A percentile compares a stretch with the other conserved stretches of the same genome.
Evolutionary conservation across 768 basidiomycete species (phyloP).

Genomic region (Tremella mesenterica): DNA sequence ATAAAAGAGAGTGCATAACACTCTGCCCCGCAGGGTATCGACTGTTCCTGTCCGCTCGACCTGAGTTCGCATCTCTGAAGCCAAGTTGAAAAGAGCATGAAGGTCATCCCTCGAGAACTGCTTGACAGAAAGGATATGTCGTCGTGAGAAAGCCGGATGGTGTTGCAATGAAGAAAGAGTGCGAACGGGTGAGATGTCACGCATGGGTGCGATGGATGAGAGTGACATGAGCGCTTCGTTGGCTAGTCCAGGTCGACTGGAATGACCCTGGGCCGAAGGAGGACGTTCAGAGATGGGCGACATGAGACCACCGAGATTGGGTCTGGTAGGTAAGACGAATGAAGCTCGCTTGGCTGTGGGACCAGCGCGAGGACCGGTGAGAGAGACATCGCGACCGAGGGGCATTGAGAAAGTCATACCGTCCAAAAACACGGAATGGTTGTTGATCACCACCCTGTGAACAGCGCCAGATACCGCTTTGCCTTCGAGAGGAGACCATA

Average conservation of each 20-base stretch:
- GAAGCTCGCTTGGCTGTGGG: constrained; percentile 39
- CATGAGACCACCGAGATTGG: constrained; percentile 22
- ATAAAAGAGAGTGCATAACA: constrained; percentile 87
- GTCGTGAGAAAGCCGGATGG: constrained; percentile 82
- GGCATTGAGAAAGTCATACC: constrained; percentile 54
- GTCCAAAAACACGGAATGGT: constrained; percentile 80
- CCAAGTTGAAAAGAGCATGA: constrained; percentile 85
- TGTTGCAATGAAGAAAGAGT: constrained; percentile 52
- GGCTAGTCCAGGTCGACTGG: constrained; percentile 8
- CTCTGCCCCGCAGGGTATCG: constrained; percentile 81
- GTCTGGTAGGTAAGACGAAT: constrained; percentile 32
- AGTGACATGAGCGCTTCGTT: constrained; percentile 32
- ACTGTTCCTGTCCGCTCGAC: constrained; percentile 83
- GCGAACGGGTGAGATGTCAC: constrained; percentile 37
- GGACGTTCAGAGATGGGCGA: constrained; percentile 14
- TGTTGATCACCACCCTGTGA: constrained; percentile 83
- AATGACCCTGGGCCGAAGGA: background rate
- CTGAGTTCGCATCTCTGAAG: constrained; percentile 92
- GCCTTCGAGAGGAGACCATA: constrained; percentile 78
- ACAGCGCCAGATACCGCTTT: constrained; percentile 61
- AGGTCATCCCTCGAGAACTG: constrained; percentile 83
- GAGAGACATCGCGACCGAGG: constrained; percentile 48
- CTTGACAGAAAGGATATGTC: constrained; percentile 88
- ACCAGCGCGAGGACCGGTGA: constrained; percentile 22
- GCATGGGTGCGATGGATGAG: constrained; percentile 37